phyloP scores from a whole-genome alignment of 1,284 basidiomycete species.

The Microbotryum scabiosae region DNA sequence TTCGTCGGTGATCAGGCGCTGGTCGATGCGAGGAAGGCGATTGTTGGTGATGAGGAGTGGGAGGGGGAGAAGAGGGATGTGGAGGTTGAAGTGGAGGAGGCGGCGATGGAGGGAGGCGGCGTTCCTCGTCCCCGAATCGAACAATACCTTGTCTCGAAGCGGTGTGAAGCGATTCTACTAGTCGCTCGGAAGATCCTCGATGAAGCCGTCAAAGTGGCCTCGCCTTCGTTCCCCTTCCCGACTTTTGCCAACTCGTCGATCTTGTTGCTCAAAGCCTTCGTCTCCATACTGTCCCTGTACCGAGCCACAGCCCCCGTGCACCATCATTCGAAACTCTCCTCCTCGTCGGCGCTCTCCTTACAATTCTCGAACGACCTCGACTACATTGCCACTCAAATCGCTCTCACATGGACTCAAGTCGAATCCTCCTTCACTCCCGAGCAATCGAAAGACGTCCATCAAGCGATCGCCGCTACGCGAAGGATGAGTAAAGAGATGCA shows the following conservation, averaged over 20 bases:
- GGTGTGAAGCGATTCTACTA: slow-evolving; percentile 48
- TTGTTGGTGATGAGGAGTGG: slow-evolving; percentile 19
- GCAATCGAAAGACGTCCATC: slow-evolving; percentile 13
- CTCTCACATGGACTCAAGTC: neutral
- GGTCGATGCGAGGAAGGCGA: slow-evolving; percentile 11
- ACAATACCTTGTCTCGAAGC: slow-evolving; percentile 38
- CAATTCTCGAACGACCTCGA: slow-evolving; percentile 78
- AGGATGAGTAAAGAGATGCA: slow-evolving; percentile 23
- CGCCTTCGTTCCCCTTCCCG: slow-evolving; percentile 31
- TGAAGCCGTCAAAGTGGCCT: slow-evolving; percentile 26
- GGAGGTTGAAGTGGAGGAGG: slow-evolving; percentile 20
- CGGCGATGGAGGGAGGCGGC: neutral
- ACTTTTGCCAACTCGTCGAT: slow-evolving; percentile 23
- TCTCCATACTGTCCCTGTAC: slow-evolving; percentile 68
- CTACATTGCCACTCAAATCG: slow-evolving; percentile 50
- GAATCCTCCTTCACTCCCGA: neutral
- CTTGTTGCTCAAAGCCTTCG: slow-evolving; percentile 50
- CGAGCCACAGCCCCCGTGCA: slow-evolving; percentile 70
- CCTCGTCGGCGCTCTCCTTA: slow-evolving; percentile 57
- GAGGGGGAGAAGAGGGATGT: slow-evolving; percentile 11
- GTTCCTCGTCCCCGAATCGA: slow-evolving; percentile 20
- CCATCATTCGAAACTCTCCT: slow-evolving; percentile 49
- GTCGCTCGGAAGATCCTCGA: slow-evolving; percentile 48
- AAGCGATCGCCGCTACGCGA: slow-evolving; percentile 14
- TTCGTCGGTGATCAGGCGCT: slow-evolving; percentile 18